Conservation (phyloP, 148 eudicot genomes). For the Camellia lanceoleosa region DNA sequence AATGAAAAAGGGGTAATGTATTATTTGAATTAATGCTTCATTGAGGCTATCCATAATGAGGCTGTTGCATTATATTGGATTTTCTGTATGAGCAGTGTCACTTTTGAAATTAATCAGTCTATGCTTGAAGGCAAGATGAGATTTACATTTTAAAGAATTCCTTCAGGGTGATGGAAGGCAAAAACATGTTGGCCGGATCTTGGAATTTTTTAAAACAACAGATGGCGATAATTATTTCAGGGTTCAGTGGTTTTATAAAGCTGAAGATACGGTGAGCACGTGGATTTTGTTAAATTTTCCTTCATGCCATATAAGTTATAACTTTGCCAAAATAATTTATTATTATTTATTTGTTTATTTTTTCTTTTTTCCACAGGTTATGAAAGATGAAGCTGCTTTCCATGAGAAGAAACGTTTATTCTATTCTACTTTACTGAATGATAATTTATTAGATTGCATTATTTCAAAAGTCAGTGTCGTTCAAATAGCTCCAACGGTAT, state of each 20-base stretch:
- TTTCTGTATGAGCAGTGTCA: not conserved
- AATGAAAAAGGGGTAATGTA: no score
- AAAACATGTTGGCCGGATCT: conserved; percentile 66
- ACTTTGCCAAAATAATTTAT: conserved; percentile 11
- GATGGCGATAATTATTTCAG: conserved; percentile 76
- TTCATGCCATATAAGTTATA: not conserved
- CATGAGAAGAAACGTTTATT: conserved; percentile 87
- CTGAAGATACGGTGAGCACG: conserved; percentile 76
- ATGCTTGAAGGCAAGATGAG: conserved; percentile 7
- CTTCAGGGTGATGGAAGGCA: conserved; percentile 72
- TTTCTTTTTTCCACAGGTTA: conserved; percentile 45
- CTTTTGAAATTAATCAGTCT: conserved; percentile 16
- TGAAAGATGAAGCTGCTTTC: conserved; percentile 57
- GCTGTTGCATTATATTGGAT: not conserved
- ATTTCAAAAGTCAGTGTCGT: conserved; percentile 66
- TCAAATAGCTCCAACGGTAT: conserved; percentile 56
- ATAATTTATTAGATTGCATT: conserved; percentile 76
- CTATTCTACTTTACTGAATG: conserved; percentile 70
- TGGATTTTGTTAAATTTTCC: not conserved
- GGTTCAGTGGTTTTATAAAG: conserved; percentile 94
- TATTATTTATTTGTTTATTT: not conserved
- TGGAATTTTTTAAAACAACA: conserved; percentile 75
- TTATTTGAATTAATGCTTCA: not conserved
- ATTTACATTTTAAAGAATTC: conserved; percentile 25
- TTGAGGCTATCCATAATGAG: not conserved